Evolutionary conservation across 2,329 filamentous ascomycete genomes (phyloP), one percentile per base, ranked within the genome.

Genomic region (Zopfia rhizophila): DNA sequence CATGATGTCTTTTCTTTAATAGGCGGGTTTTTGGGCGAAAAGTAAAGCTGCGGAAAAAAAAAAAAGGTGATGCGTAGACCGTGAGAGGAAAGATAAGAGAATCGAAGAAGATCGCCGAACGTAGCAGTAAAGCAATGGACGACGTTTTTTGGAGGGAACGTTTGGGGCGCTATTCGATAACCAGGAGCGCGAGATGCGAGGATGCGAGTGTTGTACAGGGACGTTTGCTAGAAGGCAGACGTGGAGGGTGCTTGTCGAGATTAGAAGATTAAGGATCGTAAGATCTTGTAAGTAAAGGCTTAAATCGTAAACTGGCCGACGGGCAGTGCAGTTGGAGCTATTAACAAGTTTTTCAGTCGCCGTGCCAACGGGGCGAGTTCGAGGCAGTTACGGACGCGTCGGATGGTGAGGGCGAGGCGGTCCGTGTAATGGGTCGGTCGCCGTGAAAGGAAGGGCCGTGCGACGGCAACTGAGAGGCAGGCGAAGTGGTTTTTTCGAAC

Each of bases 261-360:
- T 72, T 72, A 72, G 53, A 60, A 54, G 63, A 72, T 72, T 72
- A 72, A 66, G 65, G 68, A 70, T 70, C 67, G 66, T 63, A 60
- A 40, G 67, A 69, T 69, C 65, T 45, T 51, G 36, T 44, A 39
- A 58, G 58, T 64, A 64, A 58, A 54, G 48, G 39, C 45, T 58
- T 53, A 51, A 58, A 66, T 65, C 54, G 67, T 59, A 66, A 60
- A 61, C 60, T 60, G 63, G 66, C 67, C 63, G 66, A 72, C 55
- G 60, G 65, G 65, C 61, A 63, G 64, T 60, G 63, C 51, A 64
- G 61, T 62, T 63, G 61, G 58, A 58, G 58, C 52, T 70, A 70
- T 70, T 69, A 69, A 70, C 66, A 69, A 60, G 55, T 46, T 42
- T 38, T 54, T 47, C 38, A 30, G 62, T 60, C 45, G 58, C 55